These are phyloP conservation scores for Fagopyrum tataricum DNA, from an alignment of 148 eudicot species.

Conservation along the genomic window DNA sequence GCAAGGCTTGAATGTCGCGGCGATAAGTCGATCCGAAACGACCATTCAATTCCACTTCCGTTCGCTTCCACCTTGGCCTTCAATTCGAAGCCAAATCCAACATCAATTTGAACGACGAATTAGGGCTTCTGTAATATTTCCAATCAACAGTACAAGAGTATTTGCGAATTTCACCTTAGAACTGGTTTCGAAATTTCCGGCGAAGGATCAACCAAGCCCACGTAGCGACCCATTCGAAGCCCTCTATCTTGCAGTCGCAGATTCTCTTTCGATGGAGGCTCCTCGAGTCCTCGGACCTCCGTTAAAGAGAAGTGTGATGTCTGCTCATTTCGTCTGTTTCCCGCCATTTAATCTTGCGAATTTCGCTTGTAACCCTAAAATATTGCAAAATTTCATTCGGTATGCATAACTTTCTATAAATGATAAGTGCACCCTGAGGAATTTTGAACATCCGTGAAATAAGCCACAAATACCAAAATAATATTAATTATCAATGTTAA, in stretches of 20 bases:
- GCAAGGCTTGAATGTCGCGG: constrained; percentile 34
- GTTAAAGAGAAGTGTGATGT: neutral
- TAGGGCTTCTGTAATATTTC: constrained; percentile 9
- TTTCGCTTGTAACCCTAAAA: too few species aligned
- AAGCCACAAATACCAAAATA: too few species aligned
- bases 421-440: too few species aligned
- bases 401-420: too few species aligned
- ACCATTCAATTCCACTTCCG: constrained; percentile 52
- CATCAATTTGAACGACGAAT: neutral
- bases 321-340: constrained; percentile 5
- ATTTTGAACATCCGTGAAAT: too few species aligned
- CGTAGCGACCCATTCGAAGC: neutral
- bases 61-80: constrained; percentile 61
- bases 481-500: too few species aligned
- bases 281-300: too few species aligned
- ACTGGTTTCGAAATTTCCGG: neutral
- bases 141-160: neutral
- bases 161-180: neutral
- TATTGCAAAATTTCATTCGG: too few species aligned
- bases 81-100: neutral
- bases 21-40: constrained; percentile 49
- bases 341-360: neutral
- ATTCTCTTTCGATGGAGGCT: neutral
- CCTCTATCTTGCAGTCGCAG: constrained; percentile 7
- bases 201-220: neutral